Percentiles rank a stretch among this genome's conserved stretches.
Evolutionary conservation across 768 basidiomycete species (phyloP).

Genomic region (Leccinum pellstonianum): DNA sequence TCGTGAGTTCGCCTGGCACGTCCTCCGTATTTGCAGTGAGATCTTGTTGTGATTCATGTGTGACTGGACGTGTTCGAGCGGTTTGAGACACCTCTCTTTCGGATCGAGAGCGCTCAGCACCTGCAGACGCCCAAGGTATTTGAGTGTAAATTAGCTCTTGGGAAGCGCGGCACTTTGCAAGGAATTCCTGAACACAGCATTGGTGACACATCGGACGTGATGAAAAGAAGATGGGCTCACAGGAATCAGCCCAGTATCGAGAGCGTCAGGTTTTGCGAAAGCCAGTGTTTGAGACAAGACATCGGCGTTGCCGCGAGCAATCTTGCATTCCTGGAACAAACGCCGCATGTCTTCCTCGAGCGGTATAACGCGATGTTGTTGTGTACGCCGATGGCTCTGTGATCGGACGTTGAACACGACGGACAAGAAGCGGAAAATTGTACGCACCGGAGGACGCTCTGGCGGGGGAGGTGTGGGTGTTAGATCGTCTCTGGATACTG

Average conservation of each 20-base stretch:
- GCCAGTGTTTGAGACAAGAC: conserved; percentile 70
- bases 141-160: conserved; percentile 85
- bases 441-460: conserved; percentile 25
- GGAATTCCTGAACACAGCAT: conserved; percentile 66
- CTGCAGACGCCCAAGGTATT: conserved; percentile 78
- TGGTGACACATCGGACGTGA: background rate
- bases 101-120: conserved; percentile 68
- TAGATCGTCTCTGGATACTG: conserved; percentile 30
- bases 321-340: conserved; percentile 81
- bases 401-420: background rate
- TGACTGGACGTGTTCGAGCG: conserved; percentile 18
- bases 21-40: conserved; percentile 32
- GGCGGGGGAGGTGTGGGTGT: conserved; percentile 26
- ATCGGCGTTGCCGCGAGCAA: conserved; percentile 78
- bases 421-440: background rate
- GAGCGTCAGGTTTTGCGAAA: conserved; percentile 67
- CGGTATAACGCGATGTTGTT: conserved; percentile 52
- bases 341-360: conserved; percentile 82
- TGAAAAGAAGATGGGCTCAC: conserved; percentile 38
- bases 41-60: conserved; percentile 23
- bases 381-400: conserved; percentile 16
- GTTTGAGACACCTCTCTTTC: conserved; percentile 21
- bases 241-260: conserved; percentile 63
- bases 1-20: conserved; percentile 48
- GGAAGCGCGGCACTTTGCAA: conserved; percentile 71